Evolutionary conservation across 2,329 filamentous ascomycete genomes (phyloP), one percentile per base, ranked within the genome.

Genomic region (Penicillium concentricum): DNA sequence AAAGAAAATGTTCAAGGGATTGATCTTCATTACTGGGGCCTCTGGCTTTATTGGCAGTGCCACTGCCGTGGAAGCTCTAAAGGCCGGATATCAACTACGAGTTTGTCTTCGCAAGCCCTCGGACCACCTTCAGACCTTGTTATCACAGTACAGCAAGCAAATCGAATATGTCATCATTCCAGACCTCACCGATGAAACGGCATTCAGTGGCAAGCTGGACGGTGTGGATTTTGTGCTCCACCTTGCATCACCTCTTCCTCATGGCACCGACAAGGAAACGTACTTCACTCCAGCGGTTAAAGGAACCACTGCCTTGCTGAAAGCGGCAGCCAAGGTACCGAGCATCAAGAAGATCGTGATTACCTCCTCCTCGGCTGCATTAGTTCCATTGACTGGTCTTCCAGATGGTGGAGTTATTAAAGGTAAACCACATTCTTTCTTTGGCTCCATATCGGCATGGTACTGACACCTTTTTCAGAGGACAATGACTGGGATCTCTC

Each of bases 21-120:
- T 68, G 9, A 56, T 68, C 38, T 67, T 68, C 46, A 64, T 68
- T 8, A 69, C 67, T 2, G 66, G 67, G 1, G 63, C 62, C 12
- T 57, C 63, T 2, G 67, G 66, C 13, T 69, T 69, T 34, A 61
- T 69, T 41, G 67, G 67, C 12, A 65, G 62, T 10, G 57, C 57
- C 20, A 61, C 58, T 2, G 63, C 62, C 1, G 3, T 63, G 4
- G 57, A 57, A 38, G 61, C 64, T 5, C 46, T 69, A 2, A 64
- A 64, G 45, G 35, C 56, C 1, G 65, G 63, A 38, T 68, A 67
- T 39, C 56, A 38, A 37, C 45, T 69, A 3, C 63, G 66, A 26
- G 37, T 69, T 16, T 56, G 51, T 44, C 24, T 64, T 20, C 66
- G 65, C 12, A 57, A 54, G 24, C 51, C 56, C 10, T 59, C 54